Evolutionary conservation across 805 yeast genomes (phyloP).

Genomic region (Ogataea salicorniae): DNA sequence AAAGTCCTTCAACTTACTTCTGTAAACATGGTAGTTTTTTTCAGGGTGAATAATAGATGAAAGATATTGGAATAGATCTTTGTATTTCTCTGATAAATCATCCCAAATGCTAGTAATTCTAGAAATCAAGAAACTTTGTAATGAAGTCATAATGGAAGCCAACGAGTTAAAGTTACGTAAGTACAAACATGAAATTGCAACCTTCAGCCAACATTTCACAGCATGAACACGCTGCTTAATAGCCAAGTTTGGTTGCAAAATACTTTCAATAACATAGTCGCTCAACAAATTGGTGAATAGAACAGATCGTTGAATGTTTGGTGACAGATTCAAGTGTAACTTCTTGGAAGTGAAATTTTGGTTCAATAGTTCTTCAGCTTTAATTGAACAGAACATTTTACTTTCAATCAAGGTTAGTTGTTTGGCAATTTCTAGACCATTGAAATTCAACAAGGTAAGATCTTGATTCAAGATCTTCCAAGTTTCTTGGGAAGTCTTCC

Average conservation of each 20-base stretch:
- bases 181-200: conserved; percentile 67
- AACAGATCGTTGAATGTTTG: conserved; percentile 57
- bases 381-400: conserved; percentile 55
- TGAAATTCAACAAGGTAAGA: conserved; percentile 49
- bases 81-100: conserved; percentile 52
- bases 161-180: conserved; percentile 72
- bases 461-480: conserved; percentile 56
- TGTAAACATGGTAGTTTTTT: conserved; percentile 64
- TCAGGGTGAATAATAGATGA: conserved; percentile 69
- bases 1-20: conserved; percentile 56
- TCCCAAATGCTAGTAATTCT: conserved; percentile 59
- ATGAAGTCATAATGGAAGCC: conserved; percentile 71
- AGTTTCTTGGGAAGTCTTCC: conserved; percentile 43
- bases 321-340: conserved; percentile 53
- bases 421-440: conserved; percentile 71
- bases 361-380: conserved; percentile 61
- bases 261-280: conserved; percentile 66
- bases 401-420: conserved; percentile 73
- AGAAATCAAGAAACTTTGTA: conserved; percentile 68
- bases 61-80: conserved; percentile 57
- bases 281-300: conserved; percentile 68
- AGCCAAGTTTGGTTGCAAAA: conserved; percentile 48
- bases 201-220: conserved; percentile 66
- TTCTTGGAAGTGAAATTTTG: conserved; percentile 59
- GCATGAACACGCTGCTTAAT: conserved; percentile 48